These are phyloP conservation scores for Lachancea kluyveri DNA, from an alignment of 805 yeast species.

Conservation along the genomic window DNA sequence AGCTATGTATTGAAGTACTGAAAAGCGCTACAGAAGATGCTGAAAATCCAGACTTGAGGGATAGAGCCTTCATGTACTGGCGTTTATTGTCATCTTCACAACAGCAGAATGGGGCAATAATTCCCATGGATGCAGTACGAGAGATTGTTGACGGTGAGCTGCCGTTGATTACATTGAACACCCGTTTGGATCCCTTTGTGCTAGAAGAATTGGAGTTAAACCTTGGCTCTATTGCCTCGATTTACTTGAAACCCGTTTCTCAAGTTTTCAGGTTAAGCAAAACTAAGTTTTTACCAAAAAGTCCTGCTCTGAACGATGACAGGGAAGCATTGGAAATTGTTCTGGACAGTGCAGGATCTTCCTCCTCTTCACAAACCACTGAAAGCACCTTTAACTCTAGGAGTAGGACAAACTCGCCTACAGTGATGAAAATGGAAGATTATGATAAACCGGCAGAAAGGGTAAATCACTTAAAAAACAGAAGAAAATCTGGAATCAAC, in stretches of 20 bases:
- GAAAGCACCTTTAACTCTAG: neutral
- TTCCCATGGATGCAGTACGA: conserved; percentile 35
- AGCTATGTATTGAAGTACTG: conserved; percentile 50
- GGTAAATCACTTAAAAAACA: conserved; percentile 31
- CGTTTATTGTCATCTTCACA: conserved; percentile 49
- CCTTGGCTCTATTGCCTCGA: conserved; percentile 76
- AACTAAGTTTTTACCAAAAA: conserved; percentile 40
- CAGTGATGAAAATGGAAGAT: conserved; percentile 28
- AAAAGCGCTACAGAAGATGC: conserved; percentile 67
- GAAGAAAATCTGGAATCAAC: conserved; percentile 27
- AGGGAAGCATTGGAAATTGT: conserved; percentile 16
- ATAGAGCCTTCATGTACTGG: conserved; percentile 83
- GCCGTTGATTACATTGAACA: conserved; percentile 65
- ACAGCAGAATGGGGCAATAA: conserved; percentile 29
- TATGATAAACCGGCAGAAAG: conserved; percentile 36
- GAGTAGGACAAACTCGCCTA: conserved; percentile 6
- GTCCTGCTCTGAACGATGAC: conserved; percentile 40
- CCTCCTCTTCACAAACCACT: conserved; percentile 6
- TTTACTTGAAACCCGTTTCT: conserved; percentile 78
- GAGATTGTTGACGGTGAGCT: conserved; percentile 53
- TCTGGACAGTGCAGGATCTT: conserved; percentile 8
- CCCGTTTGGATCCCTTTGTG: conserved; percentile 59
- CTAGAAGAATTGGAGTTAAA: conserved; percentile 78
- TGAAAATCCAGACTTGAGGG: conserved; percentile 81
- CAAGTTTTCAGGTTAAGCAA: conserved; percentile 68